phyloP scores from a whole-genome alignment of 306 rosid genomes.

The Lablab purpureus region DNA sequence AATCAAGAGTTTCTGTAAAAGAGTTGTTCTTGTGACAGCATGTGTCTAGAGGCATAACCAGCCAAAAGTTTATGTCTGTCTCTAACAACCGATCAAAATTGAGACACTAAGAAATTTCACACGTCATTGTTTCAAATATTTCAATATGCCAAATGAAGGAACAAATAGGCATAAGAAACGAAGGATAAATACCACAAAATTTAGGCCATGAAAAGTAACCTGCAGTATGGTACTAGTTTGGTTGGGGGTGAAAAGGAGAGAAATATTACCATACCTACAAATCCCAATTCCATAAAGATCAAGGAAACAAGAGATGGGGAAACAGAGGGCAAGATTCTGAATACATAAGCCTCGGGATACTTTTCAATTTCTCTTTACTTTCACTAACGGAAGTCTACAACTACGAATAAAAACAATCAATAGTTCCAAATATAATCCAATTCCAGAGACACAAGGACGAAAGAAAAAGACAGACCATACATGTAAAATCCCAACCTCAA shows the following conservation, averaged over 20 bases:
- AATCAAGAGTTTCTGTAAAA: not conserved
- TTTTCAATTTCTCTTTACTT: constrained; percentile 21
- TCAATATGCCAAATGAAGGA: not conserved
- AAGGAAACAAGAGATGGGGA: constrained; percentile 25
- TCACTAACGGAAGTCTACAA: constrained; percentile 31
- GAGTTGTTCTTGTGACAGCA: too few species aligned
- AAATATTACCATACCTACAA: constrained; percentile 35
- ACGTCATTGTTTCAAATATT: constrained; percentile 5
- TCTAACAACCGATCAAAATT: not conserved
- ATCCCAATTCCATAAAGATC: constrained; percentile 42
- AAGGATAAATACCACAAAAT: not conserved
- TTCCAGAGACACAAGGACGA: constrained; percentile 28
- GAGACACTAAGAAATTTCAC: constrained; percentile 26
- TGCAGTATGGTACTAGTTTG: constrained; percentile 1
- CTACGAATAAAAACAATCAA: constrained; percentile 35
- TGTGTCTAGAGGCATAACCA: not conserved
- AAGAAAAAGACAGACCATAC: constrained; percentile 30
- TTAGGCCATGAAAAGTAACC: constrained; percentile 1
- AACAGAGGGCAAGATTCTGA: constrained; percentile 27
- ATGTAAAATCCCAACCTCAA: constrained; percentile 54
- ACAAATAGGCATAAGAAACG: not conserved
- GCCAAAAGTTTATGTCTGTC: too few species aligned
- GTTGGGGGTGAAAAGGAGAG: not conserved
- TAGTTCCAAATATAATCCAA: constrained; percentile 39
- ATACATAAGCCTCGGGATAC: constrained; percentile 35